phyloP scores from a whole-genome alignment of 441 rosid genomes.

The Pelargonium australe region DNA sequence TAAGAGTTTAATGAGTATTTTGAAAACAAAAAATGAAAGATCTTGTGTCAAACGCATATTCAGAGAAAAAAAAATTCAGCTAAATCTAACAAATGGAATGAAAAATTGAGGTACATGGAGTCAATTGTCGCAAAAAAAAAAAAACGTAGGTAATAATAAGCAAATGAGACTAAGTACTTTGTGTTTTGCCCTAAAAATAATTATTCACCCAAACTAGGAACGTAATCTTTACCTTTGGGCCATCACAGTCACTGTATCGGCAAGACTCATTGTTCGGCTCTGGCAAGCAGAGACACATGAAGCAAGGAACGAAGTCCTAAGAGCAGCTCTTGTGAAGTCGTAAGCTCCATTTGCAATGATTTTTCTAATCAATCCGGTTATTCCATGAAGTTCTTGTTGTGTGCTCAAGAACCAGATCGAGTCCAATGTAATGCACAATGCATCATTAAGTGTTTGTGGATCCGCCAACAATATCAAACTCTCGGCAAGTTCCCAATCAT shows the following conservation, averaged over 20 bases:
- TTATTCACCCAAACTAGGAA: not conserved
- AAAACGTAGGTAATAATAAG: no score
- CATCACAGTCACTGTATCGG: slow-evolving; percentile 85
- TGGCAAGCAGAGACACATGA: slow-evolving; percentile 95
- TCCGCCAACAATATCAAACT: slow-evolving; percentile 58
- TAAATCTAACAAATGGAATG: not conserved
- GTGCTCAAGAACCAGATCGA: slow-evolving; percentile 89
- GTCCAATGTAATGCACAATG: slow-evolving; percentile 78
- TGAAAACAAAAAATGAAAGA: no score
- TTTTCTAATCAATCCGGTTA: slow-evolving; percentile 64
- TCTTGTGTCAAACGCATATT: no score
- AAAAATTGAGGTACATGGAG: not conserved
- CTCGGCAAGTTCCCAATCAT: slow-evolving; percentile 79
- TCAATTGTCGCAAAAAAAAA: no score
- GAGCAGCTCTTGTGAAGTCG: slow-evolving; percentile 91
- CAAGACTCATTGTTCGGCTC: slow-evolving; percentile 75
- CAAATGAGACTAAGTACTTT: no score
- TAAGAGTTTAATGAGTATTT: no score
- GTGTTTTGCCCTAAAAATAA: not conserved
- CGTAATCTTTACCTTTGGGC: slow-evolving; percentile 60
- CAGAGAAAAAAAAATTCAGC: no score
- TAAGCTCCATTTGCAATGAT: slow-evolving; percentile 75
- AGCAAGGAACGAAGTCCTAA: slow-evolving; percentile 90
- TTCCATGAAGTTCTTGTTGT: slow-evolving; percentile 53
- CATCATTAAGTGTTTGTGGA: slow-evolving; percentile 74